Evolutionary conservation across 768 basidiomycete species (phyloP).

Genomic region (Boletus insuetus): DNA sequence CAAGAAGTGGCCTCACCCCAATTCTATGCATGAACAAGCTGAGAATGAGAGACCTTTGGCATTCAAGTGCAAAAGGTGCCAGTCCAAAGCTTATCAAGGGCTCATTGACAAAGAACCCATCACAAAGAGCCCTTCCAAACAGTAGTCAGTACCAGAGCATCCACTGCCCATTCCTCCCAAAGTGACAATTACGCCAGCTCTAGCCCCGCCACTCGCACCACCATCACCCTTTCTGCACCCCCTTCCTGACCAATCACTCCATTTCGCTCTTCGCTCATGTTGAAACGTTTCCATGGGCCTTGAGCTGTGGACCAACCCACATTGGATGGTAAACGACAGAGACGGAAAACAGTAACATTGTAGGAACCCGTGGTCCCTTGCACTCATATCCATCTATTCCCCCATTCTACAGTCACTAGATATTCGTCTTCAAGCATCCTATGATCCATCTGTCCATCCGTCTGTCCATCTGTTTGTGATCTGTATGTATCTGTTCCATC

Average conservation of each 20-base stretch:
- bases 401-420: too few relatives aligned
- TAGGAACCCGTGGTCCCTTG: too few relatives aligned
- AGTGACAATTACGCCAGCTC: not conserved
- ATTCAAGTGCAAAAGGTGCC: slow-evolving; percentile 67
- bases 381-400: too few relatives aligned
- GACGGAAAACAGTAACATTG: slow-evolving; percentile 78
- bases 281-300: slow-evolving; percentile 73
- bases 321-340: slow-evolving; percentile 41
- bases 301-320: slow-evolving; percentile 47
- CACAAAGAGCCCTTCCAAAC: slow-evolving; percentile 77
- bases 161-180: slow-evolving; percentile 31
- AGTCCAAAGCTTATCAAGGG: slow-evolving; percentile 71
- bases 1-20: slow-evolving; percentile 73
- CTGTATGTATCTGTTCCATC: too few relatives aligned
- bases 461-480: too few relatives aligned
- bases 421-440: too few relatives aligned
- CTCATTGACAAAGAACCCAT: slow-evolving; percentile 77
- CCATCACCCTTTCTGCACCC: slow-evolving; percentile 43
- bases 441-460: too few relatives aligned
- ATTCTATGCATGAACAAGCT: slow-evolving; percentile 67
- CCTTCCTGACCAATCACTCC: slow-evolving; percentile 28
- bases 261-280: slow-evolving; percentile 65
- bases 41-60: slow-evolving; percentile 72
- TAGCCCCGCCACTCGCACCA: slow-evolving; percentile 9
- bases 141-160: slow-evolving; percentile 22